Evolutionary conservation across 768 basidiomycete species (phyloP), one percentile per base, ranked within the genome.

Genomic region (Astraeus odoratus): DNA sequence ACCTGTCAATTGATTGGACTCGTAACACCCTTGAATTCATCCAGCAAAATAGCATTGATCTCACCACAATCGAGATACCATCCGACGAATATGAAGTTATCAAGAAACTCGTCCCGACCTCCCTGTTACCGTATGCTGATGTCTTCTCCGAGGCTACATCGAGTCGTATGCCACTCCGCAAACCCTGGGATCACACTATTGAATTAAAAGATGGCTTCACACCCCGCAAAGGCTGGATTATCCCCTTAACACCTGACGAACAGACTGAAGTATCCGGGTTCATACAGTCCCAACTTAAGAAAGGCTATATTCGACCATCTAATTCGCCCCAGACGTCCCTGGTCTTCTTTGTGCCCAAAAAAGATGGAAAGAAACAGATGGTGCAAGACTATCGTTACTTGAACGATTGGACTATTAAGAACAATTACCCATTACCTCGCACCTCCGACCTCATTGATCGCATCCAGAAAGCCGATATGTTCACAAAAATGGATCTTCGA

Each of bases 1-100:
- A 31, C 30, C 60, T 55, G 12, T 53, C 58, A 22, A 51, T 60
- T 16, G 31, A 57, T 37, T 60, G 50, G 51, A 37, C 42, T n/a
- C n/a, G n/a, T 23, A 53, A 51, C 20, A 49, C 49, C 9, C 46
- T 52, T 16, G 47, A 59, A 13, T 43, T 46, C 12, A 42, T 59
- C 41, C 44, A 51, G 4, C 31, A 10, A 3, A 9, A 10, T 3
- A 3, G 9, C 3, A 31, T 31, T 9, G 3, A n/a, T 3, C 4
- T n/a, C 3, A n/a, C 12, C 3, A 20, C 44, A 2, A 26, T 24
- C 3, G 36, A 45, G 10, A 8, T 23, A 8, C 23, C 38, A n/a
- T 36, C 44, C 26, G 29, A 45, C 7, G 34, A 25, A 7, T 38
- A 37, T n/a, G n/a, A n/a, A n/a, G n/a, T n/a, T n/a, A n/a, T n/a